Conservation (phyloP, 768 basidiomycete species). For the Dioszegia crocea region DNA sequence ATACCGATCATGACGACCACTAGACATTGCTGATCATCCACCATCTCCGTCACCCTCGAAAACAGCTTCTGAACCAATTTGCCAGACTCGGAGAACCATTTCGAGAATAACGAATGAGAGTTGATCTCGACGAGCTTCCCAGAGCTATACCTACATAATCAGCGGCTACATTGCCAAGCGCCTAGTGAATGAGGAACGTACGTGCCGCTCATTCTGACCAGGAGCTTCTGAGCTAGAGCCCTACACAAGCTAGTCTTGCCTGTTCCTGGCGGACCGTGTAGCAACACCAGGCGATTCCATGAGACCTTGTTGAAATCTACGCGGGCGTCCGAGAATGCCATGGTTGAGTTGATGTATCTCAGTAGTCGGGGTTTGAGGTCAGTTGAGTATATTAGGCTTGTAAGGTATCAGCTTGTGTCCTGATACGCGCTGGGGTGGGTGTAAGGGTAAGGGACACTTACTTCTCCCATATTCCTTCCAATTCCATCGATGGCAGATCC, state of each 20-base stretch:
- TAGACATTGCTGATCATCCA: constrained; percentile 85
- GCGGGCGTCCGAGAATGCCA: constrained; percentile 74
- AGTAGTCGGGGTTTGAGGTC: constrained; percentile 80
- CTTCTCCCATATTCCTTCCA: constrained; percentile 83
- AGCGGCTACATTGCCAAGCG: neutral
- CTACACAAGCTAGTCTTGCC: constrained; percentile 94
- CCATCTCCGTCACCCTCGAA: constrained; percentile 78
- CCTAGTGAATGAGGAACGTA: constrained; percentile 46
- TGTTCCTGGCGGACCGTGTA: constrained; percentile 96
- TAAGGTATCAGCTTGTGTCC: neutral
- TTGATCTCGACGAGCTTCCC: constrained; percentile 93
- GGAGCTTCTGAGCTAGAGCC: constrained; percentile 89
- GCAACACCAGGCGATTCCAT: constrained; percentile 62
- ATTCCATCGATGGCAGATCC: constrained; percentile 73
- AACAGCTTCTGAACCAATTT: constrained; percentile 92
- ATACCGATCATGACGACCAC: constrained; percentile 86
- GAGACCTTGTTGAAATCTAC: constrained; percentile 55
- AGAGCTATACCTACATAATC: constrained; percentile 66
- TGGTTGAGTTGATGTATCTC: constrained; percentile 90
- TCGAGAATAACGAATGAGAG: constrained; percentile 94
- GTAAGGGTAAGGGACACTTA: no score
- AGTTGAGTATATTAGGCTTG: constrained; percentile 72
- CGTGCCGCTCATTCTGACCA: constrained; percentile 83
- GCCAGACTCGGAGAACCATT: constrained; percentile 99
- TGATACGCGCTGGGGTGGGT: neutral